Percentiles rank a stretch among this genome's conserved stretches.
phyloP scores from a whole-genome alignment of 495 filamentous ascomycete genomes.

The Podospora didyma region DNA sequence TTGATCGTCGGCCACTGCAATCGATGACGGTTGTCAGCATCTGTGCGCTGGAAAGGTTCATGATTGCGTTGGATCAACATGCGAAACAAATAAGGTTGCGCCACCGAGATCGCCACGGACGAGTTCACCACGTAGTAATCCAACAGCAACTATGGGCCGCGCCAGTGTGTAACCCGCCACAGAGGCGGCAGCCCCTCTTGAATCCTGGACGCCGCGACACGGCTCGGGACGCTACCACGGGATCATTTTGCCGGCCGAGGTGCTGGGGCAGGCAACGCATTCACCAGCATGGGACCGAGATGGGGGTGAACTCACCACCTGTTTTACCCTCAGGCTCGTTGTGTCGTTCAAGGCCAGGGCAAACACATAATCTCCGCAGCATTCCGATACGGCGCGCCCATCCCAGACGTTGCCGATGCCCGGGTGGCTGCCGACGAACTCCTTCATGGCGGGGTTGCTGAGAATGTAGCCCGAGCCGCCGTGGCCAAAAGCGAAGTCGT shows the following conservation, averaged over 20 bases:
- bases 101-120: too few relatives aligned
- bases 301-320: conserved; percentile 27
- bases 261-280: not conserved
- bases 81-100: not conserved
- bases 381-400: conserved; percentile 49
- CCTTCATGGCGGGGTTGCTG: conserved; percentile 51
- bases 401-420: conserved; percentile 49
- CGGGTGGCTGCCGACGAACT: conserved; percentile 35
- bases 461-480: conserved; percentile 66
- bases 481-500: conserved; percentile 57
- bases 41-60: not conserved
- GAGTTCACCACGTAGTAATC: too few relatives aligned
- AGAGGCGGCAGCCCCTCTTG: too few relatives aligned
- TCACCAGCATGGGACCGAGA: not conserved
- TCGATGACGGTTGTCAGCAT: conserved; percentile 9
- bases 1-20: conserved; percentile 54
- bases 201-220: too few relatives aligned
- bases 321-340: conserved; percentile 21
- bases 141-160: too few relatives aligned
- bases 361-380: conserved; percentile 68
- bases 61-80: not conserved
- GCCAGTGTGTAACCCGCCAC: too few relatives aligned
- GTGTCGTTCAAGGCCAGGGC: conserved; percentile 54
- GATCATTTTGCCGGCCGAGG: not conserved
- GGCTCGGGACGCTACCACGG: too few relatives aligned